These are phyloP conservation scores for Chionographis japonica DNA, from an alignment of 106 monocot genomes.

Conservation along the genomic window DNA sequence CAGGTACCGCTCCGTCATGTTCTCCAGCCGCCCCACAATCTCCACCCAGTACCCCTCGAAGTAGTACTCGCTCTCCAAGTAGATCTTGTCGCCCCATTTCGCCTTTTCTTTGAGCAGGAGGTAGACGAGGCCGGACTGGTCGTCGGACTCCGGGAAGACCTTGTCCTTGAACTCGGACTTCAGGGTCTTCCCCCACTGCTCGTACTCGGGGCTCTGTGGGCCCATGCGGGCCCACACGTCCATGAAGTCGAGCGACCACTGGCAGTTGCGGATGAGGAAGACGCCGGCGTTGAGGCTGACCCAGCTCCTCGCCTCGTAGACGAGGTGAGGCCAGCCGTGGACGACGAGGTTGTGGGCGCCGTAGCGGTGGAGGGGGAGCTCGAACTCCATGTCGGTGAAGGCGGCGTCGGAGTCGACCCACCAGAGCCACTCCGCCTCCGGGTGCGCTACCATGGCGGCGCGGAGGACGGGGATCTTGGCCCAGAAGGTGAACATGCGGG, in stretches of 20 bases:
- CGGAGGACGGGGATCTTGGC: slow-evolving; percentile 41
- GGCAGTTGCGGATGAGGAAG: slow-evolving; percentile 50
- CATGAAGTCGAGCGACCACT: slow-evolving; percentile 55
- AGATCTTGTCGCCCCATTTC: slow-evolving; percentile 34
- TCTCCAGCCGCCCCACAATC: slow-evolving; percentile 28
- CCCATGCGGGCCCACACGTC: slow-evolving; percentile 40
- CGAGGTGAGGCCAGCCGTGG: slow-evolving; percentile 34
- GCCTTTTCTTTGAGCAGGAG: slow-evolving; percentile 21
- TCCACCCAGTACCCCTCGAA: slow-evolving; percentile 50
- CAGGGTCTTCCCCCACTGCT: slow-evolving; percentile 26
- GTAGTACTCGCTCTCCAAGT: slow-evolving; percentile 40
- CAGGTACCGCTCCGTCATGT: slow-evolving; percentile 9
- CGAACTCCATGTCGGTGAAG: slow-evolving; percentile 56
- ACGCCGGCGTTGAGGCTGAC: slow-evolving; percentile 53
- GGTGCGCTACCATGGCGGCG: slow-evolving; percentile 51
- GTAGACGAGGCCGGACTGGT: slow-evolving; percentile 48
- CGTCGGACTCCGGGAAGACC: slow-evolving; percentile 40
- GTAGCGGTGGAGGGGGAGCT: slow-evolving; percentile 29
- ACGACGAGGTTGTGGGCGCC: slow-evolving; percentile 31
- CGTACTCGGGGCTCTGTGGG: slow-evolving; percentile 34
- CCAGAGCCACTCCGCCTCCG: slow-evolving; percentile 55
- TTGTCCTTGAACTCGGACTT: slow-evolving; percentile 33
- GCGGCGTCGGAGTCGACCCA: slow-evolving; percentile 60
- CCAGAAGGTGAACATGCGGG: slow-evolving; percentile 40
- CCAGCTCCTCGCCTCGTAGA: slow-evolving; percentile 33